These are phyloP conservation scores for Scheffersomyces amazonensis DNA, from an alignment of 805 yeast genomes.

Conservation along the genomic window DNA sequence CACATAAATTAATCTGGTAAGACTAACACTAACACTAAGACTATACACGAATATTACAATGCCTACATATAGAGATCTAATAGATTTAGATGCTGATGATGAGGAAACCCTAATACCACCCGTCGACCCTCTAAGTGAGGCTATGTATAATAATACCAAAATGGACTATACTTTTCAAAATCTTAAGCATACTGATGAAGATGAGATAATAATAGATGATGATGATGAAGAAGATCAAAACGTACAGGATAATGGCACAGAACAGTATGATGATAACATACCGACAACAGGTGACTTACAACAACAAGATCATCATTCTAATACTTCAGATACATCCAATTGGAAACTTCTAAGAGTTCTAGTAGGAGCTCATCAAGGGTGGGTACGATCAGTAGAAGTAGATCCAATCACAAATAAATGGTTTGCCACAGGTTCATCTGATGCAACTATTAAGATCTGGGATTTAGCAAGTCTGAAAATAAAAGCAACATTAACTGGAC, in stretches of 20 bases:
- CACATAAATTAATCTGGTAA: not conserved
- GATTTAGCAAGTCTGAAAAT: conserved; percentile 70
- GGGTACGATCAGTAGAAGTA: conserved; percentile 79
- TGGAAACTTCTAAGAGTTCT: conserved; percentile 76
- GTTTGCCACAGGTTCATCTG: conserved; percentile 91
- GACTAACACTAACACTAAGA: too few relatives aligned
- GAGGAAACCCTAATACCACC: conserved; percentile 18
- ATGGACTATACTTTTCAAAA: conserved; percentile 17
- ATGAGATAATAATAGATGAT: conserved; percentile 1
- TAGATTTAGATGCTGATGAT: conserved; percentile 2
- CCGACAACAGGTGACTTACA: not conserved
- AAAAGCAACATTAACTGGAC: conserved; percentile 82
- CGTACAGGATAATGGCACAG: not conserved
- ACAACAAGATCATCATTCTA: too few relatives aligned
- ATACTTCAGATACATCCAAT: conserved; percentile 1
- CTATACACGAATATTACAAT: too few relatives aligned
- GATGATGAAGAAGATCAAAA: conserved; percentile 1
- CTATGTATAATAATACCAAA: conserved; percentile 26
- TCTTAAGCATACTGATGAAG: conserved; percentile 1
- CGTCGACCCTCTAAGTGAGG: conserved; percentile 28
- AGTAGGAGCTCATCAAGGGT: conserved; percentile 84
- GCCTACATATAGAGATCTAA: conserved; percentile 1
- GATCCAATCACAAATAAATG: conserved; percentile 83
- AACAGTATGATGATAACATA: not conserved
- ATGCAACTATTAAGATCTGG: conserved; percentile 89